Conservation (phyloP, 495 filamentous ascomycete species). For the Geopyxis carbonaria region DNA sequence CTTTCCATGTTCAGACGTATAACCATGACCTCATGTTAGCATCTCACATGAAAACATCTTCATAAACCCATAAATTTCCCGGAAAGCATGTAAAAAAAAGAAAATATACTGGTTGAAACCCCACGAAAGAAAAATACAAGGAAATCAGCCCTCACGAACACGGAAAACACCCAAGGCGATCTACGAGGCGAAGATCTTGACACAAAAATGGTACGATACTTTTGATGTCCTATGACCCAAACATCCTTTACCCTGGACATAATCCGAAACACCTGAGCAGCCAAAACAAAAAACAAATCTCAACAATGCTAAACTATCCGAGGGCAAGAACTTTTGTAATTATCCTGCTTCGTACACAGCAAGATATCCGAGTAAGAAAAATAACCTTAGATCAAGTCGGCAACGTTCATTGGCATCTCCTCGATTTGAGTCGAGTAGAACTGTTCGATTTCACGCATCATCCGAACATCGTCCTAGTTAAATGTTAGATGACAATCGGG, state of each 20-base stretch:
- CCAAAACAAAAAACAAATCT: neutral
- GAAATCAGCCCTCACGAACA: neutral
- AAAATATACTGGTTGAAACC: too few relatives aligned
- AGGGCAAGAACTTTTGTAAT: neutral
- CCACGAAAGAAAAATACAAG: neutral
- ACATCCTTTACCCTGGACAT: neutral
- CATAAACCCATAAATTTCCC: neutral
- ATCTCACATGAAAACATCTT: neutral
- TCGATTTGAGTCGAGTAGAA: slow-evolving; percentile 47
- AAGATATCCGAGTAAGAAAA: neutral
- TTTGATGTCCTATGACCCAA: too few relatives aligned
- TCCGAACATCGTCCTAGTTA: slow-evolving; percentile 76
- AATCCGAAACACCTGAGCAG: neutral
- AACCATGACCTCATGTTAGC: neutral
- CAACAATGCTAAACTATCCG: neutral
- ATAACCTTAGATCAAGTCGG: slow-evolving; percentile 40
- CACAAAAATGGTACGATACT: too few relatives aligned
- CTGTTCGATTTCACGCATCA: slow-evolving; percentile 92
- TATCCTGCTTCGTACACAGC: neutral
- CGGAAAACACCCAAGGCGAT: neutral
- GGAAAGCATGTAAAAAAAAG: neutral
- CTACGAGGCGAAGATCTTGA: too few relatives aligned
- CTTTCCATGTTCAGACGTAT: too few relatives aligned
- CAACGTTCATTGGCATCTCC: slow-evolving; percentile 75
- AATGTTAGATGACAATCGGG: slow-evolving; percentile 7